Conservation (phyloP, 1,284 basidiomycete genomes). For the Tilletia setariae region DNA sequence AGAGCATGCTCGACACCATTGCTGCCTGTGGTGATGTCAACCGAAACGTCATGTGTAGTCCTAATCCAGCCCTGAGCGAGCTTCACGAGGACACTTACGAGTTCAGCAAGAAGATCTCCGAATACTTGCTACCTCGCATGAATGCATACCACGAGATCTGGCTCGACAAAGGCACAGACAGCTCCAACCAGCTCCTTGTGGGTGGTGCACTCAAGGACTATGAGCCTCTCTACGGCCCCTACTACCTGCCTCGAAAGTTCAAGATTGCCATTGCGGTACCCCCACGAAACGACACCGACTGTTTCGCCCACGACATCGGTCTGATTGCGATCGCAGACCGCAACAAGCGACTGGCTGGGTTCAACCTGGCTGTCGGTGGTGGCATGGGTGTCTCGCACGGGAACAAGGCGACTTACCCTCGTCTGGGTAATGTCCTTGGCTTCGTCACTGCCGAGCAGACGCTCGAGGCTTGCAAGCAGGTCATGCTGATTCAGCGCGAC, state of each 20-base stretch:
- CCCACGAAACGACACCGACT: conserved; percentile 92
- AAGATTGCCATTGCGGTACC: conserved; percentile 96
- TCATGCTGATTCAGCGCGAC: conserved; percentile 92
- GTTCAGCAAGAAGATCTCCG: conserved; percentile 81
- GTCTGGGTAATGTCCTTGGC: conserved; percentile 80
- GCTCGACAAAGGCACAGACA: conserved; percentile 66
- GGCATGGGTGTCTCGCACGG: conserved; percentile 99
- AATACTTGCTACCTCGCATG: conserved; percentile 82
- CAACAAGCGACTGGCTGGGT: conserved; percentile 54
- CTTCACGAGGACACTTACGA: conserved; percentile 80
- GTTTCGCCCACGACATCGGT: conserved; percentile 92
- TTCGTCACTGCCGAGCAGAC: conserved; percentile 89
- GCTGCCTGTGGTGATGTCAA: conserved; percentile 99
- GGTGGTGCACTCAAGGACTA: conserved; percentile 87
- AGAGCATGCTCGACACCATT: conserved; percentile 84
- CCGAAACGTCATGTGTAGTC: conserved; percentile 85
- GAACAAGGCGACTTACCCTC: conserved; percentile 98
- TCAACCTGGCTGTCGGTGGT: conserved; percentile 64
- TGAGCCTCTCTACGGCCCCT: conserved; percentile 93
- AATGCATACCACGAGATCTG: conserved; percentile 98
- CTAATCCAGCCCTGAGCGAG: conserved; percentile 80
- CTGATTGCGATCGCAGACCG: conserved; percentile 83
- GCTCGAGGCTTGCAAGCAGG: conserved; percentile 78
- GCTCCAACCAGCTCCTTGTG: conserved; percentile 70
- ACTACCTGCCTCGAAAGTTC: conserved; percentile 95